Evolutionary conservation across 768 basidiomycete genomes (phyloP).

Genomic region (Tulasnella sp.): DNA sequence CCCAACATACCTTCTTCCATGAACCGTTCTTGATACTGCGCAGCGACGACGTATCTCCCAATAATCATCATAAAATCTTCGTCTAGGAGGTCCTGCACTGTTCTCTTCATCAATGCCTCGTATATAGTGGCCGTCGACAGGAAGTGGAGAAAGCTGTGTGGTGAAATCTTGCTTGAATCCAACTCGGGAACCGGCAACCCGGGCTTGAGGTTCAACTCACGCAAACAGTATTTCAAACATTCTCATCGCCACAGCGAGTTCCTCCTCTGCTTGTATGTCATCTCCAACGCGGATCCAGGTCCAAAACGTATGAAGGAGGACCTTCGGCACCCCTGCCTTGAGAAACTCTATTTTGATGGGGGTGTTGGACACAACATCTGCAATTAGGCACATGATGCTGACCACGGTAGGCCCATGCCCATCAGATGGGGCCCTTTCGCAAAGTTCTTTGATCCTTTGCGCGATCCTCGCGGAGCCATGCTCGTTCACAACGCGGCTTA

Average conservation of each 20-base stretch:
- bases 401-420: too few relatives aligned
- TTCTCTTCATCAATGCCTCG: not conserved
- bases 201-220: not conserved
- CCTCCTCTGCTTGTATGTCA: not conserved
- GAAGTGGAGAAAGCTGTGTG: not conserved
- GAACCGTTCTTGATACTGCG: not conserved
- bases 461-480: not conserved
- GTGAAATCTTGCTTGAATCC: not conserved
- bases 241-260: not conserved
- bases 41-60: not conserved
- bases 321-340: not conserved
- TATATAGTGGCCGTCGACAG: not conserved
- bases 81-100: not conserved
- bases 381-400: not conserved
- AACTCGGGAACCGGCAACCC: too few relatives aligned
- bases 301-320: not conserved
- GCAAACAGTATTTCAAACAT: not conserved
- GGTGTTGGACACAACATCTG: not conserved
- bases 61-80: not conserved
- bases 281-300: not conserved
- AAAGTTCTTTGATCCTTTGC: not conserved
- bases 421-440: not conserved
- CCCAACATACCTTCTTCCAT: not conserved
- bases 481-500: not conserved
- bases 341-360: not conserved